Evolutionary conservation across 176 grass and related monocot species (phyloP).

Genomic region (Oropetium thomaeum): DNA sequence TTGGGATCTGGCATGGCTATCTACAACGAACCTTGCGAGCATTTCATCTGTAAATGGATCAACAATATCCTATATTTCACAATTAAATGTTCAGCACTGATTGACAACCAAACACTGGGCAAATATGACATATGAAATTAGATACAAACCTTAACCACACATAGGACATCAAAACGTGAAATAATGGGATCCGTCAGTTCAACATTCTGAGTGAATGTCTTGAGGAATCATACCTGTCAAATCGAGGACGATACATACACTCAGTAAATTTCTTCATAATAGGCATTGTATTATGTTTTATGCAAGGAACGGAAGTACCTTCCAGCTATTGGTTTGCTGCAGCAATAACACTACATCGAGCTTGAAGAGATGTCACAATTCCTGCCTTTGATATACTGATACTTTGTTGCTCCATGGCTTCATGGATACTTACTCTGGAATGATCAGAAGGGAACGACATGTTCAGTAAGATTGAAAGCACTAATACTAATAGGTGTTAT

Average conservation of each 20-base stretch:
- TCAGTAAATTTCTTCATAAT: conserved; percentile 12
- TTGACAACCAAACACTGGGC: neutral
- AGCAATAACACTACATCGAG: conserved; percentile 95
- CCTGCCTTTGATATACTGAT: conserved; percentile 99
- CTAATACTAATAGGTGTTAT: conserved; percentile 9
- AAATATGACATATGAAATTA: conserved; percentile 23
- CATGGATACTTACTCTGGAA: conserved; percentile 97
- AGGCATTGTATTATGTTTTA: neutral
- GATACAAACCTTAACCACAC: conserved; percentile 91
- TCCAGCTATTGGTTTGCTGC: conserved; percentile 92
- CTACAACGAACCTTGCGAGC: conserved; percentile 98
- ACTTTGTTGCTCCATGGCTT: conserved; percentile 99
- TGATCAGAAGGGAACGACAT: conserved; percentile 21
- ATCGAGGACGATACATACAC: conserved; percentile 18
- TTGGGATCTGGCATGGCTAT: conserved; percentile 89
- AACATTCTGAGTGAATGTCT: conserved; percentile 93
- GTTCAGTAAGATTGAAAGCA: neutral
- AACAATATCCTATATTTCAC: conserved; percentile 80
- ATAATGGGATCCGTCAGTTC: conserved; percentile 97
- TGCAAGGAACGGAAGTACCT: conserved; percentile 48
- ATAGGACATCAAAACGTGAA: conserved; percentile 94
- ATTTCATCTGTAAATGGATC: conserved; percentile 97
- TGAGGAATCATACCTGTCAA: conserved; percentile 93
- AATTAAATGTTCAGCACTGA: conserved; percentile 33
- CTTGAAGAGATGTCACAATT: conserved; percentile 97